These are phyloP conservation scores for Pseudogymnoascus sp. DNA, from an alignment of 2,329 filamentous ascomycete species.

Conservation along the genomic window DNA sequence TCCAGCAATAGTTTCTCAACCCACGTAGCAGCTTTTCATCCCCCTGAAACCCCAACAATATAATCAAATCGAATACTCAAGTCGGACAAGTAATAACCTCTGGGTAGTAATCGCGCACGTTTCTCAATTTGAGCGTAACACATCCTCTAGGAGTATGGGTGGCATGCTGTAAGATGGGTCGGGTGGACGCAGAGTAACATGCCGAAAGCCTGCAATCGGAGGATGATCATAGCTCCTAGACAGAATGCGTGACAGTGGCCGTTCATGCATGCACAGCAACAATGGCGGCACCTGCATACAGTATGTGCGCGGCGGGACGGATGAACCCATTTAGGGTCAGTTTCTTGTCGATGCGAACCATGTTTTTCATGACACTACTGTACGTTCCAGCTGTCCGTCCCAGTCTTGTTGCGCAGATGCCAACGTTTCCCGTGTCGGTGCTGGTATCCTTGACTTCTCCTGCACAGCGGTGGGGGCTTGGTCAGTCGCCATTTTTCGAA, in stretches of 20 bases:
- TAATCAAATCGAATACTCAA: neutral
- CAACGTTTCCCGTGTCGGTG: neutral
- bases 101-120: neutral
- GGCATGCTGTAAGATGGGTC: neutral
- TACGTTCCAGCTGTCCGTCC: neutral
- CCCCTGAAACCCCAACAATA: neutral
- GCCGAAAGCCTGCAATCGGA: neutral
- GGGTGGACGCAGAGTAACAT: neutral
- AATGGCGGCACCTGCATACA: neutral
- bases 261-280: neutral
- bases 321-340: neutral
- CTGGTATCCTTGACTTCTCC: neutral
- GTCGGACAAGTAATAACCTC: neutral
- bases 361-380: neutral
- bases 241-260: neutral
- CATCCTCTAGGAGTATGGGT: neutral
- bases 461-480: neutral
- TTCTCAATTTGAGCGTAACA: neutral
- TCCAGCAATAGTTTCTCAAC: neutral
- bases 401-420: neutral
- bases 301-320: neutral
- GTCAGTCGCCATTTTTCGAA: conserved; percentile 2
- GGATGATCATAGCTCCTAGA: neutral
- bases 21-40: neutral
- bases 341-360: neutral